Base-by-base conservation (phyloP, 768 basidiomycete species). In the Dictyophora rubrovolvata region DNA sequence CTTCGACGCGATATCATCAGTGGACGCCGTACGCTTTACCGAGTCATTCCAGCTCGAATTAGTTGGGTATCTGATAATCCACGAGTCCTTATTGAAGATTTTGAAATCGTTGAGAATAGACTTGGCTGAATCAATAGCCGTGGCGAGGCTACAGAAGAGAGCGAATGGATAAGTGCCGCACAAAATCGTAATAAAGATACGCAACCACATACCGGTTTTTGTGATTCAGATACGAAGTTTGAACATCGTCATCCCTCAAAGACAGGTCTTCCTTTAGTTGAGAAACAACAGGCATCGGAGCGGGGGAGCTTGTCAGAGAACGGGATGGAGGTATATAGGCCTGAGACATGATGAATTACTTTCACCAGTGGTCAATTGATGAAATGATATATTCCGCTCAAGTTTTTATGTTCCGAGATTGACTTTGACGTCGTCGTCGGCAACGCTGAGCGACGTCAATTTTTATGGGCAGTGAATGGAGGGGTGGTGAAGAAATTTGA, bases 11-110 rank as follows among this genome's bases (percentile, higher is more conserved):
- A 89, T 88, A 66, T 93, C 87, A 69, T 95, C 93, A 6, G 84
- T 88, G 42, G 89, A 86, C 48, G 93, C 77, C 21, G 87, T 86
- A 56, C 85, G 86, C 50, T 82, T 83, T 28, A 79, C 61, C 68
- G 69, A 65, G 65, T 76, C 73, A 20, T 71, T 61, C 62, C 71
- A 64, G 1, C 72, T 53, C 11, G 69, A 56, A 18, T 70, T 65
- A 67, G 81, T 80, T 55, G 94, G 94, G 71, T 98, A 98, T 60
- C 90, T 77, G 16, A 97, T 83, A 22, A 89, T 80, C 93, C 92
- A 96, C 63, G 87, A 80, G 42, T 83, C 76, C 73, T 85, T 85
- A 74, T 89, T 96, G 76, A 95, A 96, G 54, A 75, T 74, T 53
- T 82, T 80, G 20, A 97, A 72, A 65, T 86, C 86, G 53, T 71